Conservation (phyloP, 345 rosid genomes). For the Murraya paniculata region DNA sequence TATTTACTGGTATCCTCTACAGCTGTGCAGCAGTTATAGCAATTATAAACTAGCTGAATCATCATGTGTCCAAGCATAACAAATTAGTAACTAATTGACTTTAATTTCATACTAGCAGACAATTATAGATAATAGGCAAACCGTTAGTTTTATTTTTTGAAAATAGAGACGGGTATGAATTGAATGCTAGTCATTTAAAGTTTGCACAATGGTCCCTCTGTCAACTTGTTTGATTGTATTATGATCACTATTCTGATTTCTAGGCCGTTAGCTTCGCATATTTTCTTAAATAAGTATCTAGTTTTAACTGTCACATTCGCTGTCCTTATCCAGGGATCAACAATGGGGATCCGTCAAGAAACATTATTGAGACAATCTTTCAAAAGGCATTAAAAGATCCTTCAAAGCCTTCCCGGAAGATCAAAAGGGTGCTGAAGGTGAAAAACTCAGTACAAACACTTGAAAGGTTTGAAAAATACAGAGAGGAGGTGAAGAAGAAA, state of each 20-base stretch:
- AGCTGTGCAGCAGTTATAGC: background rate
- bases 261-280: background rate
- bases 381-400: conserved; percentile 33
- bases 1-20: background rate
- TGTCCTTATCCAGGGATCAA: conserved; percentile 29
- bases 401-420: conserved; percentile 32
- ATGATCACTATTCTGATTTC: background rate
- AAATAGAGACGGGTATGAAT: background rate
- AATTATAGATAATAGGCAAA: background rate
- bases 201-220: background rate
- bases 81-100: background rate
- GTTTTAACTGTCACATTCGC: background rate
- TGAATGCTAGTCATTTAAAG: background rate
- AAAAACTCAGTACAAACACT: conserved; percentile 33
- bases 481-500: conserved; percentile 37
- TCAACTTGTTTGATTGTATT: background rate
- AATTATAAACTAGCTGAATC: background rate
- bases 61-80: background rate
- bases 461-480: conserved; percentile 40
- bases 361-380: conserved; percentile 44
- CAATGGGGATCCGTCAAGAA: conserved; percentile 48
- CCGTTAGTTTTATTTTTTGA: no score
- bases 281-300: background rate
- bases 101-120: background rate
- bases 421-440: conserved; percentile 44